Evolutionary conservation across 345 rosid genomes (phyloP).

Genomic region (Orychophragmus violaceus): DNA sequence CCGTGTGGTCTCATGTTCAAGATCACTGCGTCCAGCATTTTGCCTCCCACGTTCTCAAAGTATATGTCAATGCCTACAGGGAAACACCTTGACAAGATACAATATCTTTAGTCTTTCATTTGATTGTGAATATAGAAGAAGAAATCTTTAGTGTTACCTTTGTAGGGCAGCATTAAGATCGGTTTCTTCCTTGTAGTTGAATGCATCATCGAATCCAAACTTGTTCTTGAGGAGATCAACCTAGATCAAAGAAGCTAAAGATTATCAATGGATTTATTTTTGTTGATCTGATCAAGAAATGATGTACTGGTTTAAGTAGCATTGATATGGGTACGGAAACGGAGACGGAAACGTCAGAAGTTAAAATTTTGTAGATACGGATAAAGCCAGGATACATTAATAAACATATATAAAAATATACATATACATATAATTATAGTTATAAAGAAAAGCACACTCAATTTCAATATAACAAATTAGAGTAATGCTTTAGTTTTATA

Average conservation of each 20-base stretch:
- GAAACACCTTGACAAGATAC: conserved; percentile 9
- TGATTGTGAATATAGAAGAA: background rate
- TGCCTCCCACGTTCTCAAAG: conserved; percentile 49
- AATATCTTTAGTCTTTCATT: background rate
- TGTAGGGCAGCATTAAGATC: conserved; percentile 49
- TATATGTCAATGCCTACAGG: conserved; percentile 38
- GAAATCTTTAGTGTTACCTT: conserved; percentile 32
- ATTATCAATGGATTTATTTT: too few species aligned
- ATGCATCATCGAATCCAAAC: conserved; percentile 67
- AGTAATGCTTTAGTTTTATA: too few species aligned
- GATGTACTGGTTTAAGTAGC: too few species aligned
- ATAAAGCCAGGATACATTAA: too few species aligned
- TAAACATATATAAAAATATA: too few species aligned
- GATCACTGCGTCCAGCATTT: conserved; percentile 51
- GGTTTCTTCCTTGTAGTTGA: conserved; percentile 64
- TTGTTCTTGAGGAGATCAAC: conserved; percentile 56
- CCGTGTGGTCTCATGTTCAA: conserved; percentile 42
- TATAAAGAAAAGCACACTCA: too few species aligned
- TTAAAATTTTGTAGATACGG: too few species aligned
- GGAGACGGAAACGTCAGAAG: too few species aligned
- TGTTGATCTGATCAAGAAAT: background rate
- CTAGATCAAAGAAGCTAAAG: conserved; percentile 11
- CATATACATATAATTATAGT: too few species aligned
- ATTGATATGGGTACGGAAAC: too few species aligned
- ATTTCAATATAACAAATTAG: too few species aligned